A percentile compares a stretch with the other conserved stretches of the same genome.
These are phyloP conservation scores for Kockovaella imperatae DNA, from an alignment of 768 basidiomycete genomes.

Conservation along the genomic window DNA sequence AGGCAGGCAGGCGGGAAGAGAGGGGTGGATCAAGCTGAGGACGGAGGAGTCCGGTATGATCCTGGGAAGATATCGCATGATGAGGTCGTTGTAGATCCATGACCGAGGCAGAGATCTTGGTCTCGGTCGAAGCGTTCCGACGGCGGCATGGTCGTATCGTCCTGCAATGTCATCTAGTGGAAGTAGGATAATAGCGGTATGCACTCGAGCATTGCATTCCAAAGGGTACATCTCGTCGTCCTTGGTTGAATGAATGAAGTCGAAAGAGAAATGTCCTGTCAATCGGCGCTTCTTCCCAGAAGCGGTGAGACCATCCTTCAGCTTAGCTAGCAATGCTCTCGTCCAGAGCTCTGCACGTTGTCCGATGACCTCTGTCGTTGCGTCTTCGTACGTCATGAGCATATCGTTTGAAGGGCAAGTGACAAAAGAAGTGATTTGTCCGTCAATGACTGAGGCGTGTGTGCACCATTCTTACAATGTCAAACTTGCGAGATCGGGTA, in stretches of 20 bases:
- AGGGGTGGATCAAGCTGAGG: constrained; percentile 27
- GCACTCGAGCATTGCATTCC: constrained; percentile 44
- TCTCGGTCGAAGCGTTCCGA: constrained; percentile 14
- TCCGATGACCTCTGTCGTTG: constrained; percentile 27
- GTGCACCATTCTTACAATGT: constrained; percentile 40
- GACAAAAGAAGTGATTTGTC: constrained; percentile 42
- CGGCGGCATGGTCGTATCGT: constrained; percentile 15
- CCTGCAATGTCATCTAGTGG: constrained; percentile 21
- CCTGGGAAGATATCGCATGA: constrained; percentile 32
- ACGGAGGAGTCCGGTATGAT: constrained; percentile 18
- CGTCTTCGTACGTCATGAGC: constrained; percentile 45
- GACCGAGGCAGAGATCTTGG: constrained; percentile 23
- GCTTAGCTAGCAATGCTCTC: constrained; percentile 23
- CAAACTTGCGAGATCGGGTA: neutral
- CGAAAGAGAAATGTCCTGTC: constrained; percentile 43
- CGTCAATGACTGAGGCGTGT: constrained; percentile 42
- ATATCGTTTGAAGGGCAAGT: constrained; percentile 44
- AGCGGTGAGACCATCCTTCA: constrained; percentile 21
- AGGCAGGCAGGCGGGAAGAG: constrained; percentile 23
- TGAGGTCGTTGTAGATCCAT: constrained; percentile 39
- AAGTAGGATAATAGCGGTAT: constrained; percentile 42
- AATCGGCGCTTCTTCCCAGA: constrained; percentile 19
- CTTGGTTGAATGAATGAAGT: constrained; percentile 41
- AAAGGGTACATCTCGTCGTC: constrained; percentile 41
- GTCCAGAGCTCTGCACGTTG: constrained; percentile 40